Evolutionary conservation across 768 basidiomycete species (phyloP).

Genomic region (Mycena indigotica): DNA sequence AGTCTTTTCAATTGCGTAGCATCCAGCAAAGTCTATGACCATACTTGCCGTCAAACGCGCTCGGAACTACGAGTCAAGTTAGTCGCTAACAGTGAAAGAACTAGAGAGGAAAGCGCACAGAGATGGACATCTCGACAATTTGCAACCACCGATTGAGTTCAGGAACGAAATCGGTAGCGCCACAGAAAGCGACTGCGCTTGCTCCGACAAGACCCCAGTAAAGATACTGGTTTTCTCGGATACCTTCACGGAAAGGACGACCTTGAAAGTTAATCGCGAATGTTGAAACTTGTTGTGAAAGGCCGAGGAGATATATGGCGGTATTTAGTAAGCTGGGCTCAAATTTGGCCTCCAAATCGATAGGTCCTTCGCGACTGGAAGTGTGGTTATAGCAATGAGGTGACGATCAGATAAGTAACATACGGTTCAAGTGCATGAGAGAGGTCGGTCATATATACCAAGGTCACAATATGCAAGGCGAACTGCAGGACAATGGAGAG

Average conservation of each 20-base stretch:
- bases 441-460: constrained; percentile 92
- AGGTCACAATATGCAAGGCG: constrained; percentile 84
- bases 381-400: constrained; percentile 5
- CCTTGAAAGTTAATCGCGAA: constrained; percentile 99
- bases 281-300: constrained; percentile 97
- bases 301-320: constrained; percentile 91
- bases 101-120: constrained; percentile 55
- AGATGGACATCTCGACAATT: constrained; percentile 83
- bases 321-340: constrained; percentile 94
- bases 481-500: constrained; percentile 92
- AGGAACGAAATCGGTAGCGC: constrained; percentile 92
- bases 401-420: constrained; percentile 33
- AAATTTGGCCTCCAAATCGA: constrained; percentile 96
- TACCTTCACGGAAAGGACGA: constrained; percentile 97
- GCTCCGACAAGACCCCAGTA: constrained; percentile 93
- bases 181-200: constrained; percentile 87
- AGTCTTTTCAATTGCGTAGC: constrained; percentile 77
- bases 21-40: constrained; percentile 86
- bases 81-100: background rate
- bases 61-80: constrained; percentile 83
- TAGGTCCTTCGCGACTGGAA: constrained; percentile 59
- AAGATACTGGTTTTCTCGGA: constrained; percentile 91
- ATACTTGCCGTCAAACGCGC: constrained; percentile 75
- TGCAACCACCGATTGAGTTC: constrained; percentile 97
- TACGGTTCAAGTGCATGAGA: constrained; percentile 78